These are phyloP conservation scores for Solanum pennellii DNA, from an alignment of 257 asterid species.

Conservation along the genomic window DNA sequence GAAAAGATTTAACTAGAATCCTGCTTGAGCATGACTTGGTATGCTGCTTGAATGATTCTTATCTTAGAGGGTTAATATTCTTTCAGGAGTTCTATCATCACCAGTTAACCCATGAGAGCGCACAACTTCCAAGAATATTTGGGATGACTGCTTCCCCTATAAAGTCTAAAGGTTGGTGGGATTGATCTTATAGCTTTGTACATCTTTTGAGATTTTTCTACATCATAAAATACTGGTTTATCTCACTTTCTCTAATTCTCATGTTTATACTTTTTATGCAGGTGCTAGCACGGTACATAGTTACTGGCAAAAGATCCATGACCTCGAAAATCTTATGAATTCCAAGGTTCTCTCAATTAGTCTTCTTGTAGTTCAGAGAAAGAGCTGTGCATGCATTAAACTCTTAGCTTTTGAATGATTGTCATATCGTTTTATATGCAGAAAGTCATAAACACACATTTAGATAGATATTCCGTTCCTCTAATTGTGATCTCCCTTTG, in stretches of 20 bases:
- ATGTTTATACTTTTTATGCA: slow-evolving; percentile 5
- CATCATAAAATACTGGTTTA: neutral
- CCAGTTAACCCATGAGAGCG: slow-evolving; percentile 8
- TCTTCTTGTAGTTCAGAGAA: neutral
- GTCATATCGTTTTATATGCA: neutral
- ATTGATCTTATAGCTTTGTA: neutral
- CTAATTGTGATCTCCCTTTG: neutral
- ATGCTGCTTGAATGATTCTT: neutral
- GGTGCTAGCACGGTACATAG: slow-evolving; percentile 26
- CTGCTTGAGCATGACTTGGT: neutral
- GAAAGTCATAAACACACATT: neutral
- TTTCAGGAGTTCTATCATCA: slow-evolving; percentile 69
- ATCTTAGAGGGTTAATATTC: neutral
- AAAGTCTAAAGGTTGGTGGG: slow-evolving; percentile 63
- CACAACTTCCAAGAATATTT: slow-evolving; percentile 66
- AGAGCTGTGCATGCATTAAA: neutral
- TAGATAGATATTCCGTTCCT: neutral
- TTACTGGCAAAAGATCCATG: slow-evolving; percentile 46
- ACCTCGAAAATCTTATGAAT: slow-evolving; percentile 71
- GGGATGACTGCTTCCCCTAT: slow-evolving; percentile 98
- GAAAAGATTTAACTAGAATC: neutral
- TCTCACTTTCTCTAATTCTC: neutral
- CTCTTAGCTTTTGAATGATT: neutral
- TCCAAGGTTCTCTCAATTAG: slow-evolving; percentile 48
- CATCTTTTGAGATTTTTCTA: neutral